Conservation (phyloP, 495 filamentous ascomycete genomes). For the Penicillium steckii region DNA sequence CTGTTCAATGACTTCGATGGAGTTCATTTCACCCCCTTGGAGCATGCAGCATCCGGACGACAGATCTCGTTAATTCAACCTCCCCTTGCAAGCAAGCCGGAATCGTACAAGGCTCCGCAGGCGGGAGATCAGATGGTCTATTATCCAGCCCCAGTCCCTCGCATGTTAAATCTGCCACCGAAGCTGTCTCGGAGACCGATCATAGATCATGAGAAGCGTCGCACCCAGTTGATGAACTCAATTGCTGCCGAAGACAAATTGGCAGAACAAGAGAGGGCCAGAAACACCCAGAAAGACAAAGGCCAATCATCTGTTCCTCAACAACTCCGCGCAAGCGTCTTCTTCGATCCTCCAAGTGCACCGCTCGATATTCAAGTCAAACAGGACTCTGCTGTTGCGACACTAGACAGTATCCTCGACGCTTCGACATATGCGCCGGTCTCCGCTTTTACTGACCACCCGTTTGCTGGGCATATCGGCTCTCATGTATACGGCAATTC, state of each 20-base stretch:
- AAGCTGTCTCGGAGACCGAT: constrained; percentile 75
- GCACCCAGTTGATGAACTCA: constrained; percentile 58
- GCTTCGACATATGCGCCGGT: constrained; percentile 94
- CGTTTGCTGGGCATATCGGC: constrained; percentile 71
- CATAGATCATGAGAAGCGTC: constrained; percentile 62
- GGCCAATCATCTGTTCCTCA: constrained; percentile 61
- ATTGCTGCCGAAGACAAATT: constrained; percentile 50
- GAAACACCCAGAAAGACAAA: constrained; percentile 27
- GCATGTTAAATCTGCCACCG: constrained; percentile 88
- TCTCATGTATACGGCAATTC: constrained; percentile 59
- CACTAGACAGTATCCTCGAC: constrained; percentile 89
- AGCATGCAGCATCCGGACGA: constrained; percentile 29
- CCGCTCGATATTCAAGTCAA: constrained; percentile 67
- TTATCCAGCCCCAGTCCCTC: constrained; percentile 92
- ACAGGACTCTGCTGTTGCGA: constrained; percentile 79
- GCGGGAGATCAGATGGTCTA: constrained; percentile 80
- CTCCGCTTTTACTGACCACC: constrained; percentile 91
- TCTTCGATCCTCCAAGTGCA: constrained; percentile 72
- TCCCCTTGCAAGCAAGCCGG: constrained; percentile 49
- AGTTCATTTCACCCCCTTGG: constrained; percentile 68
- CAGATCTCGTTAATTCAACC: constrained; percentile 38
- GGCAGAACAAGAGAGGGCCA: constrained; percentile 28
- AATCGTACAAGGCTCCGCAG: constrained; percentile 61
- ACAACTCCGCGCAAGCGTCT: constrained; percentile 86
- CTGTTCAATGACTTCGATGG: constrained; percentile 94